Evolutionary conservation across 2,329 filamentous ascomycete genomes (phyloP).

Genomic region (Hypomyces perniciosus): DNA sequence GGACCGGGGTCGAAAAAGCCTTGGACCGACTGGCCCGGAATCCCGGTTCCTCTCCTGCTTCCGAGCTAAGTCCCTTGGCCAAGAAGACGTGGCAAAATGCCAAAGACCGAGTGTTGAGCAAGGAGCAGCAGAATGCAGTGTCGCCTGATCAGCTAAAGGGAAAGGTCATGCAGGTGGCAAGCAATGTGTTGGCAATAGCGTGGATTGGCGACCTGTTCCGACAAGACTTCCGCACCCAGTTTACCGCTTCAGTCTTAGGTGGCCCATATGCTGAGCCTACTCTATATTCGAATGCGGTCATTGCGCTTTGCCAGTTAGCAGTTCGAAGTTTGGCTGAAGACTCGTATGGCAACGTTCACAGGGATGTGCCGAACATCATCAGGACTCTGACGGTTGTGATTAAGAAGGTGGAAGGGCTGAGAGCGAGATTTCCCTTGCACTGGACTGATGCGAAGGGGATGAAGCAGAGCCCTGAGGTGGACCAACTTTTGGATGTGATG

Average conservation of each 20-base stretch:
- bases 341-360: slow-evolving; percentile 76
- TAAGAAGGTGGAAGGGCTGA: slow-evolving; percentile 62
- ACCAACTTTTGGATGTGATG: slow-evolving; percentile 60
- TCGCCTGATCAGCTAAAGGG: slow-evolving; percentile 43
- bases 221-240: slow-evolving; percentile 59
- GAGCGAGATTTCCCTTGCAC: slow-evolving; percentile 53
- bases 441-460: slow-evolving; percentile 69
- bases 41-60: slow-evolving; percentile 43
- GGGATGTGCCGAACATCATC: slow-evolving; percentile 69
- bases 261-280: slow-evolving; percentile 64
- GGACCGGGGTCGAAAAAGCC: slow-evolving; percentile 40
- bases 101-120: slow-evolving; percentile 42
- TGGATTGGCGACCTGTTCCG: slow-evolving; percentile 64
- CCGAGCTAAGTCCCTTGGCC: slow-evolving; percentile 45
- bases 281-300: slow-evolving; percentile 65
- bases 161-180: slow-evolving; percentile 42
- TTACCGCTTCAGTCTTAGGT: slow-evolving; percentile 65
- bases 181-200: slow-evolving; percentile 40
- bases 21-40: slow-evolving; percentile 39
- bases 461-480: slow-evolving; percentile 59
- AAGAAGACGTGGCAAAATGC: slow-evolving; percentile 44
- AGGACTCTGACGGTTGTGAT: slow-evolving; percentile 65
- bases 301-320: slow-evolving; percentile 62
- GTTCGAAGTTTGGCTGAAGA: slow-evolving; percentile 75
- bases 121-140: slow-evolving; percentile 50